Conservation (phyloP, 2,329 filamentous ascomycete genomes). For the Exophiala calicioides region DNA sequence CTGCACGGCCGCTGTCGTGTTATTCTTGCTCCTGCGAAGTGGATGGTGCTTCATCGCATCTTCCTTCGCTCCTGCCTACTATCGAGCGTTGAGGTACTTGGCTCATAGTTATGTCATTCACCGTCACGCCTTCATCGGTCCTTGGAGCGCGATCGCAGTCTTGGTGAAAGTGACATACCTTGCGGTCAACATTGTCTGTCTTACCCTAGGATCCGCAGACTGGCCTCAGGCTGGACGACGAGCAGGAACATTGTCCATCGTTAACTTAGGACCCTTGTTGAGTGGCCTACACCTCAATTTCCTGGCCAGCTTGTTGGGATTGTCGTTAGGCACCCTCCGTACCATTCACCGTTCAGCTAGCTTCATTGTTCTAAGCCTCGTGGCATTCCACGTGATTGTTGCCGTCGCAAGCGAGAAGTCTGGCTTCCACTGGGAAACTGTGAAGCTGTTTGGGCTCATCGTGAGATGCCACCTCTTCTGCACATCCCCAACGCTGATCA, state of each 20-base stretch:
- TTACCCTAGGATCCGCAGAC: neutral
- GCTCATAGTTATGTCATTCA: too few species aligned
- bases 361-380: constrained; percentile 21
- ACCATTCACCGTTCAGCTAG: constrained; percentile 24
- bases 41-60: too few species aligned
- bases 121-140: too few species aligned
- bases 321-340: constrained; percentile 18
- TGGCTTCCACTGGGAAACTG: constrained; percentile 1
- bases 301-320: constrained; percentile 27
- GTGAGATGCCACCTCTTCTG: constrained; percentile 12
- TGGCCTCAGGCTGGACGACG: constrained; percentile 17
- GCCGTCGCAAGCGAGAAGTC: constrained; percentile 1
- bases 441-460: constrained; percentile 22
- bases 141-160: too few species aligned
- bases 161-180: too few species aligned
- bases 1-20: too few species aligned
- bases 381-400: constrained; percentile 20
- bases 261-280: constrained; percentile 28
- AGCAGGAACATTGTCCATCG: constrained; percentile 25
- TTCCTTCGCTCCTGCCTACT: too few species aligned
- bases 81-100: too few species aligned
- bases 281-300: constrained; percentile 26
- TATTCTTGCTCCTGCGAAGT: too few species aligned
- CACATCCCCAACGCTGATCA: constrained; percentile 12
- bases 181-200: constrained; percentile 15